A percentile compares a stretch with the other conserved stretches of the same genome.
phyloP scores from a whole-genome alignment of 805 yeast genomes.

The Metschnikowia cubensis region DNA sequence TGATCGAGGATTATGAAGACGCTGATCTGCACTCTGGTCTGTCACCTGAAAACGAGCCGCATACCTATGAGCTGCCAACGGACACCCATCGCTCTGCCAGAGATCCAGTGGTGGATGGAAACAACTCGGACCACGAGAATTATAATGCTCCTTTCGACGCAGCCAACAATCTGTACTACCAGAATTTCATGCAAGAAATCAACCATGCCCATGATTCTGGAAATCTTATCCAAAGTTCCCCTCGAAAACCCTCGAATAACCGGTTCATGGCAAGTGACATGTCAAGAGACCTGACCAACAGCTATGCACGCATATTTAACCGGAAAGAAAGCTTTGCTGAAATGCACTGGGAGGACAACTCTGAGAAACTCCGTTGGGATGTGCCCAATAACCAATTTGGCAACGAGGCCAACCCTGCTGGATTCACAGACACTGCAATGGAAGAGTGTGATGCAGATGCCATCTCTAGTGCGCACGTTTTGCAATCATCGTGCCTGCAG shows the following conservation, averaged over 20 bases:
- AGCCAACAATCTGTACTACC: neutral
- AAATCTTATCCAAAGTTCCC: neutral
- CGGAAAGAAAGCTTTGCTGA: neutral
- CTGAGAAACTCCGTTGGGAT: neutral
- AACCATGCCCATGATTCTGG: neutral
- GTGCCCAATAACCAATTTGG: neutral
- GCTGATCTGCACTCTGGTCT: too few species aligned
- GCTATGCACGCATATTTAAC: too few species aligned
- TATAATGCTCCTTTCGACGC: neutral
- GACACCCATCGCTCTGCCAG: neutral
- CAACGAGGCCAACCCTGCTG: neutral
- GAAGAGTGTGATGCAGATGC: neutral
- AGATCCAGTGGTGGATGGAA: neutral
- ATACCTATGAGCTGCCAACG: neutral
- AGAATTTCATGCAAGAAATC: neutral
- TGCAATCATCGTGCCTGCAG: constrained; percentile 1
- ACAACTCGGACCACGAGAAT: constrained; percentile 3
- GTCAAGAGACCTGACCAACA: neutral
- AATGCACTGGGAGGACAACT: neutral
- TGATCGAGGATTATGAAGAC: neutral
- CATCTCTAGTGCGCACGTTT: neutral
- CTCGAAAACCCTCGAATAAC: neutral
- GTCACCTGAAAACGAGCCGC: too few species aligned
- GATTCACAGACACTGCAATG: neutral
- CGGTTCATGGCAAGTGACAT: neutral